Conservation (phyloP, 2,329 filamentous ascomycete genomes). For the Plenodomus tracheiphilus region DNA sequence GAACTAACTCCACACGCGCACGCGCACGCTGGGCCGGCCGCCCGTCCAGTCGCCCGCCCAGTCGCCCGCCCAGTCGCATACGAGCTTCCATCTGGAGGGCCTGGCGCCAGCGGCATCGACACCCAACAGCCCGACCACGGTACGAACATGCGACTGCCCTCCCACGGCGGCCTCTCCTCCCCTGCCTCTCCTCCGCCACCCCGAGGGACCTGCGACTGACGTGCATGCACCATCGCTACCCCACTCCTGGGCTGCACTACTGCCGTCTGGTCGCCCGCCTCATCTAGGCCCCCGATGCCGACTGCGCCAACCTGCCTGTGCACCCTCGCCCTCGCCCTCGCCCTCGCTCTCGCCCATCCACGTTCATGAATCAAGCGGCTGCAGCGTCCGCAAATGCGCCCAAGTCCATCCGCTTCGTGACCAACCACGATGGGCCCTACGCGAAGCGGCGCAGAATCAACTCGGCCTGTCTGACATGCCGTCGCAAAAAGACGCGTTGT, state of each 20-base stretch:
- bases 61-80: too few relatives aligned
- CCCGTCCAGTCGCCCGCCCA: too few relatives aligned
- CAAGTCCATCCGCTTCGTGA: constrained; percentile 48
- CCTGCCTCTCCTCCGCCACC: constrained; percentile 15
- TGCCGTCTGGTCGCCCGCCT: neutral
- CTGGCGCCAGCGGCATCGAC: neutral
- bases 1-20: constrained; percentile 6
- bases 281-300: constrained; percentile 11
- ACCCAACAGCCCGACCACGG: too few relatives aligned
- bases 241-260: constrained; percentile 7
- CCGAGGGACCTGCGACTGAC: constrained; percentile 12
- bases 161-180: constrained; percentile 13
- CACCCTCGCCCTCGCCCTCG: too few relatives aligned
- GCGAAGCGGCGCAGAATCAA: constrained; percentile 48
- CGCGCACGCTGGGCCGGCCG: neutral
- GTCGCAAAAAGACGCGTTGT: constrained; percentile 55
- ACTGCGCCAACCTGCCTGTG: neutral
- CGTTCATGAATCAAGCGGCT: constrained; percentile 41
- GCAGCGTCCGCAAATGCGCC: constrained; percentile 34
- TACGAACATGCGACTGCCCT: constrained; percentile 26
- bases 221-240: constrained; percentile 11
- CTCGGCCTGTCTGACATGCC: constrained; percentile 52
- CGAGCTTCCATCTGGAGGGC: too few relatives aligned
- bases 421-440: constrained; percentile 48
- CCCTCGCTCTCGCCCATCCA: too few relatives aligned